Evolutionary conservation across 208 protist genomes (phyloP), one percentile per base, ranked within the genome.

Genomic region (Borovskyia barvae): DNA sequence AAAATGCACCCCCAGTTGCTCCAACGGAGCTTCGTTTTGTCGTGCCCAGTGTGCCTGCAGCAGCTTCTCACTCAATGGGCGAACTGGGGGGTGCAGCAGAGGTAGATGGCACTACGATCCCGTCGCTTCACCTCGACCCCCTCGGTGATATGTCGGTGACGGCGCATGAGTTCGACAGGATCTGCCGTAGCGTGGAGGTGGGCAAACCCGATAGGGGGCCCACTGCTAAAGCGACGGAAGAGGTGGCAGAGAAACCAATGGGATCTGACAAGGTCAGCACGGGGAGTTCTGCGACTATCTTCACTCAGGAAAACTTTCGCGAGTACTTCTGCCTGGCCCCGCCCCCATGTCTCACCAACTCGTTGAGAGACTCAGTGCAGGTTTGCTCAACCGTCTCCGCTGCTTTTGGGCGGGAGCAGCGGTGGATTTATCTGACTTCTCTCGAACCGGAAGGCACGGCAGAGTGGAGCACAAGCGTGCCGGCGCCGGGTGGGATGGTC

Each of bases 291-390:
- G n/a, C n/a, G n/a, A n/a, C n/a, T n/a, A 41, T 47, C 12, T 66
- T 66, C 30, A 66, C 59, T 2, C 48, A 66, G 42, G 48, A 57
- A 20, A 57, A 57, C 59, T 66, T 66, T 26, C 17, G 49, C 1
- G 40, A 33, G 0, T 33, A 39, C 40, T 66, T 66, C 11, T 1
- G 47, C 7, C 33, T 5, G 20, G n/a, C 3, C 17, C 20, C 8
- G n/a, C 22, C 2, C 5, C 24, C 33, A 11, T 24, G 2, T 22
- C 11, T 12, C 12, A 37, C 46, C n/a, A n/a, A n/a, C n/a, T n/a
- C n/a, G n/a, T n/a, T n/a, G n/a, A n/a, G n/a, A n/a, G n/a, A n/a
- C n/a, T n/a, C 47, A 39, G 28, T 17, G 2, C 47, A 1, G 49
- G 25, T 22, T 11, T 12, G 1, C 4, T 25, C 28, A 24, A 8